Percentiles rank a stretch among this genome's conserved stretches.
phyloP scores from a whole-genome alignment of 176 grass and related monocot species.

The Echinochloa phyllopogon region DNA sequence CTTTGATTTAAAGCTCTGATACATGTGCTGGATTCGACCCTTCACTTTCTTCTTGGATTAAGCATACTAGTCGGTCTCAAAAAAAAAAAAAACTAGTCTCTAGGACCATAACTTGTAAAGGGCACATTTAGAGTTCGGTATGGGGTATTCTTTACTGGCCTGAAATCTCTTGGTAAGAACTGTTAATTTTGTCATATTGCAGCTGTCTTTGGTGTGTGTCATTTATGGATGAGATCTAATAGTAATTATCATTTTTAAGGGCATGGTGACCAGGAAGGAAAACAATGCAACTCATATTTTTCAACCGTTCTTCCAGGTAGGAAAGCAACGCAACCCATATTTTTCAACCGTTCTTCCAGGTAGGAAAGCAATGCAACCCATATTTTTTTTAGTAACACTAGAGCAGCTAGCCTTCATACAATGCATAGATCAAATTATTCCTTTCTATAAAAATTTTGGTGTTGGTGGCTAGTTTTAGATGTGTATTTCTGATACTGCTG shows the following conservation, averaged over 20 bases:
- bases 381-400: background rate
- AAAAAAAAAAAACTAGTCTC: no score
- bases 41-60: slow-evolving; percentile 13
- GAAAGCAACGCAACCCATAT: background rate
- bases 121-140: slow-evolving; percentile 4
- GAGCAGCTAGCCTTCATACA: slow-evolving; percentile 4
- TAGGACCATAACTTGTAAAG: background rate
- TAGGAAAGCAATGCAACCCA: background rate
- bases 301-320: background rate
- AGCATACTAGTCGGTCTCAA: background rate
- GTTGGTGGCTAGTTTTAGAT: background rate
- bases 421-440: background rate
- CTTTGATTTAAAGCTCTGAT: background rate
- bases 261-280: background rate
- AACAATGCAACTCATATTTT: background rate
- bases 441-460: background rate
- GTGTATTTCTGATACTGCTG: background rate
- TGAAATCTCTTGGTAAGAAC: slow-evolving; percentile 14
- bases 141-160: background rate
- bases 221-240: slow-evolving; percentile 18
- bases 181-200: slow-evolving; percentile 8
- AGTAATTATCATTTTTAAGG: slow-evolving; percentile 19
- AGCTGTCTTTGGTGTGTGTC: slow-evolving; percentile 6
- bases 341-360: background rate
- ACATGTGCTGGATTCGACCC: slow-evolving; percentile 19